Conservation (phyloP, 2,329 filamentous ascomycete genomes). For the Aspergillus sp. region DNA sequence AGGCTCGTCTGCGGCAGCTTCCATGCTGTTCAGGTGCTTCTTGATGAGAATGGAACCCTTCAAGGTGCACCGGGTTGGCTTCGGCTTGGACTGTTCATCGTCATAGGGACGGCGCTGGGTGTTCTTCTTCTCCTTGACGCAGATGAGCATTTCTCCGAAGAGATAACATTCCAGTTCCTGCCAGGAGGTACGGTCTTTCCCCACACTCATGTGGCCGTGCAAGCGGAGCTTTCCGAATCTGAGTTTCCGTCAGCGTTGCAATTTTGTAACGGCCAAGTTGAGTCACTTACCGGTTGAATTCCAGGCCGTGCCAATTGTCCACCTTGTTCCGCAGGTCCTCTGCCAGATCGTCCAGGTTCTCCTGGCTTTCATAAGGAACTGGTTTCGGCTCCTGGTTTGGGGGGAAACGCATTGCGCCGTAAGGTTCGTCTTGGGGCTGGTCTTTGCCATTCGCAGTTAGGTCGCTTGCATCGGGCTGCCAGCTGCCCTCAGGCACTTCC, state of each 20-base stretch:
- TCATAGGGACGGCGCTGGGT: conserved; percentile 62
- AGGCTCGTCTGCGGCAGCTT: conserved; percentile 69
- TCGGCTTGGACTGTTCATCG: conserved; percentile 57
- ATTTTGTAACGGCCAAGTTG: too few relatives aligned
- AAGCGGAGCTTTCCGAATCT: conserved; percentile 90
- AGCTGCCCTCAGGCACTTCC: conserved; percentile 90
- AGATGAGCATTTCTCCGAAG: conserved; percentile 98
- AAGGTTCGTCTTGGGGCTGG: conserved; percentile 53
- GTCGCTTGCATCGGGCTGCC: conserved; percentile 83
- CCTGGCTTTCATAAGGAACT: conserved; percentile 72
- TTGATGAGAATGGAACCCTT: conserved; percentile 98
- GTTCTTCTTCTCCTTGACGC: conserved; percentile 93
- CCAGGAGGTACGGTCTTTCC: conserved; percentile 95
- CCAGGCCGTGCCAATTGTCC: conserved; percentile 96
- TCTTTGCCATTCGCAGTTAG: conserved; percentile 58
- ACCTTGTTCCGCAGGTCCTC: conserved; percentile 84
- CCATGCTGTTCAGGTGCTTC: conserved; percentile 92
- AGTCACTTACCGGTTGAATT: conserved; percentile 70
- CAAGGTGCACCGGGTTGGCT: conserved; percentile 76
- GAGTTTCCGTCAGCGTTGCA: conserved; percentile 12
- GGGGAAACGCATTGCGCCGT: conserved; percentile 52
- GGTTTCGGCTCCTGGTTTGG: conserved; percentile 56
- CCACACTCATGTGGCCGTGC: conserved; percentile 86
- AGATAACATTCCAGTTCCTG: conserved; percentile 97
- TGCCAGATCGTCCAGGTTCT: conserved; percentile 79